Conservation (phyloP, 106 monocot species). For the Phalaenopsis aphrodite region DNA sequence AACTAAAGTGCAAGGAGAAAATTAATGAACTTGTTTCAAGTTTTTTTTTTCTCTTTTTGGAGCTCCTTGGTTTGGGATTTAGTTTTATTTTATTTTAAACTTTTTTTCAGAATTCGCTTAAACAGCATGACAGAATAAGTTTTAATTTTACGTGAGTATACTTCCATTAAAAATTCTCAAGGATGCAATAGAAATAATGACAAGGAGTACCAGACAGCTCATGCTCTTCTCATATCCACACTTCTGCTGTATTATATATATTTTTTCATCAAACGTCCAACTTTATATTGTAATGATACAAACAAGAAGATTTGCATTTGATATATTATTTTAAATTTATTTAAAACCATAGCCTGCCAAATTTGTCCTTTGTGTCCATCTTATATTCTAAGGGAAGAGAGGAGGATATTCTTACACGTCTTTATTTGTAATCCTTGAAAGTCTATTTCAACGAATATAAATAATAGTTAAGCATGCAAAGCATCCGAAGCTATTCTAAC, state of each 20-base stretch:
- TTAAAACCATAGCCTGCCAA: constrained; percentile 1
- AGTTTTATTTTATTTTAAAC: too few species aligned
- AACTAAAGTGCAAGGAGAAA: too few species aligned
- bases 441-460: background rate
- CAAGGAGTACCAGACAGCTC: background rate
- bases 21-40: too few species aligned
- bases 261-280: background rate
- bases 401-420: background rate
- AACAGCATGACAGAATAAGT: too few species aligned
- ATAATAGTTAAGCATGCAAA: background rate
- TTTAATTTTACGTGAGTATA: too few species aligned
- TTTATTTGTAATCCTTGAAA: background rate
- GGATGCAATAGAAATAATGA: too few species aligned
- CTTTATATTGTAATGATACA: background rate
- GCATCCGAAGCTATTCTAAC: background rate
- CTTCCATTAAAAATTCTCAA: too few species aligned
- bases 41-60: too few species aligned
- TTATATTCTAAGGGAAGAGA: background rate
- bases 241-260: background rate
- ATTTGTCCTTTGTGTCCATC: constrained; percentile 1
- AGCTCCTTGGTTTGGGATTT: too few species aligned
- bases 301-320: background rate
- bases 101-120: too few species aligned
- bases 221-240: background rate
- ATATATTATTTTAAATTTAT: background rate